Conservation (phyloP, 495 filamentous ascomycete genomes). For the Aspergillus olivimuriae region DNA sequence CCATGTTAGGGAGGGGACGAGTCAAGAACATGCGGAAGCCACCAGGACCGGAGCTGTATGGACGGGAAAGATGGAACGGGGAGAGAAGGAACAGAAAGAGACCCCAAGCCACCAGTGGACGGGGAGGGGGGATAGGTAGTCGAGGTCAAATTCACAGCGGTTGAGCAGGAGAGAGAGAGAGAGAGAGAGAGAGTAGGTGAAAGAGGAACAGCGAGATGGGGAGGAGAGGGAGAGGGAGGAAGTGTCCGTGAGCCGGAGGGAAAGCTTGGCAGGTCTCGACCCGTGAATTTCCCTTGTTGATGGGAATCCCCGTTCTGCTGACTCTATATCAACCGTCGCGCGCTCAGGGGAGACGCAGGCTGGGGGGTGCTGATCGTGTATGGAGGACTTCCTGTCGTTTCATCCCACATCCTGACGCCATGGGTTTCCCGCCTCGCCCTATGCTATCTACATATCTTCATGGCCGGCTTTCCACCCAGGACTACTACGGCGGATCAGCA, state of each 20-base stretch:
- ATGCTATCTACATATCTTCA: neutral
- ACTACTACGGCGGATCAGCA: neutral
- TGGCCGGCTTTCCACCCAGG: no score
- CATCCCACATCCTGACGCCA: no score
- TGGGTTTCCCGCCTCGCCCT: neutral
- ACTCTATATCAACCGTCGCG: neutral
- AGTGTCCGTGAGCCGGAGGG: neutral
- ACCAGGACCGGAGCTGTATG: conserved; percentile 1
- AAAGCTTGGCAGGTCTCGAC: conserved; percentile 10
- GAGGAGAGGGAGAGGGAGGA: neutral
- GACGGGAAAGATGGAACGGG: conserved; percentile 4
- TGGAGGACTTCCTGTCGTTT: neutral
- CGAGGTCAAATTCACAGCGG: no score
- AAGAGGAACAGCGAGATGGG: conserved; percentile 1
- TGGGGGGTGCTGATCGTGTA: neutral
- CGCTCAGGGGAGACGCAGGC: no score
- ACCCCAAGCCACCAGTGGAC: conserved; percentile 10
- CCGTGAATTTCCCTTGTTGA: neutral
- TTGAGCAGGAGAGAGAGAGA: neutral
- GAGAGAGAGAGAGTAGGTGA: neutral
- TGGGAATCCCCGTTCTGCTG: neutral
- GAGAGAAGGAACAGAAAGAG: neutral
- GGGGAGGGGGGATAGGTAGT: no score
- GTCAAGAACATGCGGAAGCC: conserved; percentile 2
- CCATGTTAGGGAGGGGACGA: conserved; percentile 15